These are phyloP conservation scores for Athelia psychrophila DNA, from an alignment of 1,284 basidiomycete genomes.

Conservation along the genomic window DNA sequence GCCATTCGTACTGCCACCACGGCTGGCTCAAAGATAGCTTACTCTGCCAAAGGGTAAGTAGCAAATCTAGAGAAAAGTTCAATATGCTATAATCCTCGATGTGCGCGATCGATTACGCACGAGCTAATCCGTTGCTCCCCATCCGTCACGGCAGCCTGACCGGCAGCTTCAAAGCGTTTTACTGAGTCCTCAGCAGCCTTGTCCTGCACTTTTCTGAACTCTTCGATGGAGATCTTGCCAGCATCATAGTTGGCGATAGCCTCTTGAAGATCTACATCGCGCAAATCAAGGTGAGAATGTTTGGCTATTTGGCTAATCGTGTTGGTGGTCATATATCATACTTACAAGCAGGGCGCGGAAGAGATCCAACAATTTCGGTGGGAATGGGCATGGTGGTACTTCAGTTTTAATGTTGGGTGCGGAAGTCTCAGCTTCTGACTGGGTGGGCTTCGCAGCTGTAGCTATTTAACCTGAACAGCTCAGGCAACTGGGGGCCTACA, in stretches of 20 bases:
- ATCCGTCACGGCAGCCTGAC: constrained; percentile 14
- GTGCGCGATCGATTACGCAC: neutral
- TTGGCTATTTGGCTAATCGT: neutral
- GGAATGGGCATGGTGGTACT: constrained; percentile 4
- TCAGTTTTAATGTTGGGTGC: neutral
- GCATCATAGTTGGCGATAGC: constrained; percentile 16
- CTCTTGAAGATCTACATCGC: constrained; percentile 12
- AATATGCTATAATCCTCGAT: no score
- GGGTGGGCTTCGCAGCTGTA: no score
- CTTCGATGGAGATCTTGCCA: constrained; percentile 11
- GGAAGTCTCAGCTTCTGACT: no score
- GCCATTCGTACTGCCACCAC: neutral
- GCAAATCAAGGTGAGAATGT: constrained; percentile 5
- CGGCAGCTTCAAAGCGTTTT: constrained; percentile 12
- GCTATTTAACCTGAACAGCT: no score
- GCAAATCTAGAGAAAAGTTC: constrained; percentile 9
- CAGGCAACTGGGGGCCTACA: no score
- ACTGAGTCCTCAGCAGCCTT: constrained; percentile 13
- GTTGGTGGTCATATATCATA: neutral
- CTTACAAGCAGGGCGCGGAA: constrained; percentile 7
- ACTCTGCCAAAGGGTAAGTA: constrained; percentile 17
- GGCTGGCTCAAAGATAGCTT: neutral
- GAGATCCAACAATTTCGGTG: constrained; percentile 6
- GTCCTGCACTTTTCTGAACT: constrained; percentile 13
- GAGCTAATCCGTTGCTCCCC: constrained; percentile 16